Evolutionary conservation across 1,284 basidiomycete genomes (phyloP).

Genomic region (Xerocomus nothofagi): DNA sequence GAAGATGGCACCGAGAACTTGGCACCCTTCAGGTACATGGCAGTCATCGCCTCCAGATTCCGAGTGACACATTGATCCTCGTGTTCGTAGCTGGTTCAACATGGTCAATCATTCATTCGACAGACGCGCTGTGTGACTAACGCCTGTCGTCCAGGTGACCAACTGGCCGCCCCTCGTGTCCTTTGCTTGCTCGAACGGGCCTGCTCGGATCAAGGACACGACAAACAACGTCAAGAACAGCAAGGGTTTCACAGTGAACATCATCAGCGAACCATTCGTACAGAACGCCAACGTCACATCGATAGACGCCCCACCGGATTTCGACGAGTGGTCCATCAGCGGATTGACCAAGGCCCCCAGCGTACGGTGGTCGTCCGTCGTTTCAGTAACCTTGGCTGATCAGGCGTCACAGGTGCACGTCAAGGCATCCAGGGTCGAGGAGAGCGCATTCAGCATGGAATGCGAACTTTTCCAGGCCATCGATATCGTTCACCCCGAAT

Average conservation of each 20-base stretch:
- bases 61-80: background rate
- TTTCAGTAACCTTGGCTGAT: background rate
- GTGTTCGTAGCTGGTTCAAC: conserved; percentile 45
- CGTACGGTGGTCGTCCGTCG: conserved; percentile 34
- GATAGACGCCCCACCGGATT: conserved; percentile 56
- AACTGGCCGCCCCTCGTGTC: conserved; percentile 59
- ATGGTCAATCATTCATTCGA: conserved; percentile 26
- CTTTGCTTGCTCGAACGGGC: conserved; percentile 43
- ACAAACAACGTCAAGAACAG: conserved; percentile 56
- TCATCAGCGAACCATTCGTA: conserved; percentile 70
- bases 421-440: conserved; percentile 64
- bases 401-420: conserved; percentile 43
- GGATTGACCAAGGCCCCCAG: conserved; percentile 61
- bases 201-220: conserved; percentile 53
- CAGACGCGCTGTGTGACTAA: background rate
- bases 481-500: conserved; percentile 46
- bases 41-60: background rate
- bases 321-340: conserved; percentile 66
- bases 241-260: conserved; percentile 65
- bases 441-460: conserved; percentile 73
- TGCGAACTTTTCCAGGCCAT: conserved; percentile 54
- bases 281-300: conserved; percentile 63
- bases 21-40: conserved; percentile 52
- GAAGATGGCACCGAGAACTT: conserved; percentile 57
- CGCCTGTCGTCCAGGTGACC: conserved; percentile 37